Conservation (phyloP, 768 basidiomycete genomes). For the Agaricus sinodeliciosus region DNA sequence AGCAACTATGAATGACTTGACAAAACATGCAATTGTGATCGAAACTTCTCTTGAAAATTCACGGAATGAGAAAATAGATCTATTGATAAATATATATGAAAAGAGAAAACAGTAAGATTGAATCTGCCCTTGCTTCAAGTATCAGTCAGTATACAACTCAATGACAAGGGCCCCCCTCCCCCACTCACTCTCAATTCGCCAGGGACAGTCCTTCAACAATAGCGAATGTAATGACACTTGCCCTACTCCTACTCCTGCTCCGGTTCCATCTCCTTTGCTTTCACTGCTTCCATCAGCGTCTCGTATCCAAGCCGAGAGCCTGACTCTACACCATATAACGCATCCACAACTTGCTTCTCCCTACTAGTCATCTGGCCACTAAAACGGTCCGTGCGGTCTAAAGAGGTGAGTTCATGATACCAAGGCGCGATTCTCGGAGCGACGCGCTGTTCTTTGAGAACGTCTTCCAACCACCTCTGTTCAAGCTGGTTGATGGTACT, state of each 20-base stretch:
- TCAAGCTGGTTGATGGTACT: slow-evolving; percentile 7
- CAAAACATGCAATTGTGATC: no score
- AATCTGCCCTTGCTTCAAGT: no score
- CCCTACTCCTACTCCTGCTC: background rate
- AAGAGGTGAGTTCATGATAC: slow-evolving; percentile 17
- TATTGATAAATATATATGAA: no score
- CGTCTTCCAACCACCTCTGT: slow-evolving; percentile 14
- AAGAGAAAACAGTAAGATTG: no score
- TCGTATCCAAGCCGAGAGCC: slow-evolving; percentile 2
- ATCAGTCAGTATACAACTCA: no score
- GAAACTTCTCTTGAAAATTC: no score
- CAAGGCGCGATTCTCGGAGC: slow-evolving; percentile 34
- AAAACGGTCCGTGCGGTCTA: slow-evolving; percentile 16
- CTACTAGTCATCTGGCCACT: slow-evolving; percentile 22
- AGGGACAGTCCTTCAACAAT: no score
- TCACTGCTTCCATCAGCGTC: background rate
- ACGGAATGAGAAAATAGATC: no score
- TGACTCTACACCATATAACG: slow-evolving; percentile 44
- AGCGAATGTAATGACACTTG: background rate
- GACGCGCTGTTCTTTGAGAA: slow-evolving; percentile 18
- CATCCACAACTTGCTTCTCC: slow-evolving; percentile 40
- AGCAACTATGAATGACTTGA: no score
- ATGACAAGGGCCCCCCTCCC: no score
- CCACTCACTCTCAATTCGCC: no score
- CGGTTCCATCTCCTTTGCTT: background rate